phyloP scores from a whole-genome alignment of 805 yeast species.

The Monosporozyma siamensis region DNA sequence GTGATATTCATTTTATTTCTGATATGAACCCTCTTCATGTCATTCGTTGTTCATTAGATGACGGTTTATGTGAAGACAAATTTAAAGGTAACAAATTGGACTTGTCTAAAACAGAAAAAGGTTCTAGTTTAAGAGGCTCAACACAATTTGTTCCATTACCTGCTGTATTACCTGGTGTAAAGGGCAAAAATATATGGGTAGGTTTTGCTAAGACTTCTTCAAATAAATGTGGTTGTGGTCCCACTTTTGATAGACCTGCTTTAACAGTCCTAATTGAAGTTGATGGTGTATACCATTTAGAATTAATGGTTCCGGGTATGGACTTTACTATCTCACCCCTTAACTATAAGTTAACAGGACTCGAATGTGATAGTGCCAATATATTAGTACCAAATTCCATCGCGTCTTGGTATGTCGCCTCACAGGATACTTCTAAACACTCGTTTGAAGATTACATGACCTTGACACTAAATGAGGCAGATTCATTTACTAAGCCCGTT shows the following conservation, averaged over 20 bases:
- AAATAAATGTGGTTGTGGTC: constrained; percentile 15
- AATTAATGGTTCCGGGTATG: constrained; percentile 11
- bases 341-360: constrained; percentile 11
- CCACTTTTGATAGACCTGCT: constrained; percentile 14
- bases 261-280: constrained; percentile 11
- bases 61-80: constrained; percentile 13
- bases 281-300: constrained; percentile 13
- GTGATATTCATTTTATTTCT: constrained; percentile 9
- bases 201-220: constrained; percentile 17
- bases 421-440: constrained; percentile 8
- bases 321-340: constrained; percentile 12
- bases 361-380: constrained; percentile 7
- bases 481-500: constrained; percentile 28
- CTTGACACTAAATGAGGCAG: constrained; percentile 33
- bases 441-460: constrained; percentile 31
- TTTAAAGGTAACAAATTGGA: constrained; percentile 9
- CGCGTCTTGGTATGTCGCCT: constrained; percentile 10
- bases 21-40: constrained; percentile 6
- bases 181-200: constrained; percentile 16
- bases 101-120: not conserved
- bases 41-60: constrained; percentile 16
- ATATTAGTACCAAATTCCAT: constrained; percentile 10
- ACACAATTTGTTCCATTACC: constrained; percentile 18
- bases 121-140: constrained; percentile 8
- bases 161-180: constrained; percentile 9